These are phyloP conservation scores for Trypanosomatidae sp. DNA, from an alignment of 208 protist genomes.

Conservation along the genomic window DNA sequence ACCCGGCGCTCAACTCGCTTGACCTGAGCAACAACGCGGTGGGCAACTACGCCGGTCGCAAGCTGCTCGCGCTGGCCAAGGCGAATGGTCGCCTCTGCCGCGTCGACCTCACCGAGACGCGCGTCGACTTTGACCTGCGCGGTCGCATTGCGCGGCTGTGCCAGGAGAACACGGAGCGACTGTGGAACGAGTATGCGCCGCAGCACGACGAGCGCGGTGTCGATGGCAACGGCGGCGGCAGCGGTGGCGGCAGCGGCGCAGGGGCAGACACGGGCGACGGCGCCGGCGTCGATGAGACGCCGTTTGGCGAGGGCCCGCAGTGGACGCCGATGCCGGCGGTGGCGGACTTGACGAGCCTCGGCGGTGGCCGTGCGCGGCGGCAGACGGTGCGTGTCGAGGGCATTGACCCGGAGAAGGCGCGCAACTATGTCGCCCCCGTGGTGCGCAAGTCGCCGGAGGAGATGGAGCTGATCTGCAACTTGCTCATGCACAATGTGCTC, in stretches of 20 bases:
- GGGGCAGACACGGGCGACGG: background rate
- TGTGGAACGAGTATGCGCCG: constrained; percentile 38
- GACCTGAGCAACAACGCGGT: constrained; percentile 80
- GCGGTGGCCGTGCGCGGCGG: constrained; percentile 49
- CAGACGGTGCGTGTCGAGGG: constrained; percentile 68
- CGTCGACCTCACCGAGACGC: constrained; percentile 65
- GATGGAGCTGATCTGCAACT: constrained; percentile 47
- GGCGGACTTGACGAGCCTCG: constrained; percentile 61
- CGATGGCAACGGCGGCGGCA: background rate
- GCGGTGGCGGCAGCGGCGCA: too few species aligned
- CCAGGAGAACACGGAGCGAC: constrained; percentile 64
- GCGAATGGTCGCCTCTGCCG: constrained; percentile 66
- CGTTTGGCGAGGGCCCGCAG: constrained; percentile 50
- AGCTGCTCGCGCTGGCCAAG: constrained; percentile 69
- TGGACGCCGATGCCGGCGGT: constrained; percentile 48
- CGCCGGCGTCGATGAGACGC: constrained; percentile 8
- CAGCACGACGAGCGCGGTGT: constrained; percentile 7
- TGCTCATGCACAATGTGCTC: constrained; percentile 77
- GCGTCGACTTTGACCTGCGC: constrained; percentile 78
- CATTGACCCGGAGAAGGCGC: constrained; percentile 73
- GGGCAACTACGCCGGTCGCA: constrained; percentile 83
- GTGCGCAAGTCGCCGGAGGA: constrained; percentile 72
- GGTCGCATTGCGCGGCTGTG: constrained; percentile 68
- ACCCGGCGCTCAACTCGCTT: constrained; percentile 64
- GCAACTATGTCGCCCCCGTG: constrained; percentile 61